Evolutionary conservation across 257 asterid species (phyloP).

Genomic region (Phtheirospermum japonicum): DNA sequence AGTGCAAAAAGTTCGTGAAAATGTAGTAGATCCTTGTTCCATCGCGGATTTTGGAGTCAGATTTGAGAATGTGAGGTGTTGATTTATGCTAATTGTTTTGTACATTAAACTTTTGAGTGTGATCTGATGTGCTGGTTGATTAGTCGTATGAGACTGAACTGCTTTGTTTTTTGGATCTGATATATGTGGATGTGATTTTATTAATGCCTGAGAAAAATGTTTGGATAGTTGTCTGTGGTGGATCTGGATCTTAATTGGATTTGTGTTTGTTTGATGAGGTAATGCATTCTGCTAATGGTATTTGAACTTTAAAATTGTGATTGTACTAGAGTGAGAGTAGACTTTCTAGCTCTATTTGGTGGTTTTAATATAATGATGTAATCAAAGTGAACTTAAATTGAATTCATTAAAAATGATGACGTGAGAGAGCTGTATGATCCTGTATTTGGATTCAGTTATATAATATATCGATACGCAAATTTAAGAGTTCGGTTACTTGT

Average conservation of each 20-base stretch:
- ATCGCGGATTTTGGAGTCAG: background rate
- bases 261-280: constrained; percentile 15
- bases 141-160: constrained; percentile 15
- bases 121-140: constrained; percentile 19
- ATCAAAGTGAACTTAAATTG: background rate
- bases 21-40: constrained; percentile 10
- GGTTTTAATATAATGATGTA: background rate
- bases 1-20: background rate
- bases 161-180: constrained; percentile 29
- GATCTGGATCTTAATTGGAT: constrained; percentile 30
- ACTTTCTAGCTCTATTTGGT: background rate
- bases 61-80: constrained; percentile 8
- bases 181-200: constrained; percentile 17
- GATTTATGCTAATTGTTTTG: constrained; percentile 19
- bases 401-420: background rate
- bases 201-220: background rate
- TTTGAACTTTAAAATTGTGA: constrained; percentile 1
- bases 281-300: constrained; percentile 15
- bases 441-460: background rate
- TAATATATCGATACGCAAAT: background rate
- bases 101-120: constrained; percentile 5
- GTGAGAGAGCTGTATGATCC: background rate
- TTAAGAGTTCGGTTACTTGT: background rate
- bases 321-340: background rate
- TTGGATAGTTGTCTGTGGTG: constrained; percentile 7